Conservation (phyloP, 2,329 filamentous ascomycete genomes). For the Fusarium nanum region DNA sequence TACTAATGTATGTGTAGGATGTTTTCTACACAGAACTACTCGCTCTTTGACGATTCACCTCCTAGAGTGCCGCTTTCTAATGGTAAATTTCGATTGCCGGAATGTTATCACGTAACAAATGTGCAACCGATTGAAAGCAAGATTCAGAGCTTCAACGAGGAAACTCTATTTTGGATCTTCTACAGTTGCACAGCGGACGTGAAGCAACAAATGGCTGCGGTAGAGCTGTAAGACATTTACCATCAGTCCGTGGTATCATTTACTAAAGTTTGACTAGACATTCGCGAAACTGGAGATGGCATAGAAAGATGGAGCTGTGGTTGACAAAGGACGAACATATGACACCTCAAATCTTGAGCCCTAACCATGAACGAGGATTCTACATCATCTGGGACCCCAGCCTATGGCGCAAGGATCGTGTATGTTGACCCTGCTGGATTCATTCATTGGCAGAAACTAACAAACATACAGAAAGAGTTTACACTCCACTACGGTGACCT, state of each 20-base stretch:
- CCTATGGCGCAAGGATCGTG: conserved; percentile 72
- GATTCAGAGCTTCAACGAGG: conserved; percentile 74
- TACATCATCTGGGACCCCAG: conserved; percentile 74
- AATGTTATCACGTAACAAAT: conserved; percentile 75
- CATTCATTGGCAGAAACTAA: conserved; percentile 32
- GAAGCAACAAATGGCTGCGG: conserved; percentile 72
- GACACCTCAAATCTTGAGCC: conserved; percentile 69
- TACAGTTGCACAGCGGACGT: conserved; percentile 73
- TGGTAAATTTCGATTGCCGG: conserved; percentile 68
- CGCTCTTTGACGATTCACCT: conserved; percentile 69
- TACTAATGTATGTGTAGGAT: conserved; percentile 53
- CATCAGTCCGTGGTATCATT: background rate
- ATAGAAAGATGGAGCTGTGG: conserved; percentile 75
- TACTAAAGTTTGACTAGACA: conserved; percentile 58
- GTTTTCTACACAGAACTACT: conserved; percentile 70
- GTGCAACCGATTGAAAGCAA: conserved; percentile 74
- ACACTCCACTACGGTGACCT: conserved; percentile 71
- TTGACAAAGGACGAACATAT: conserved; percentile 75
- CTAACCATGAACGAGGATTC: conserved; percentile 71
- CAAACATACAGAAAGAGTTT: conserved; percentile 64
- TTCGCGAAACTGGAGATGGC: conserved; percentile 75
- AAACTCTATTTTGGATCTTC: conserved; percentile 77
- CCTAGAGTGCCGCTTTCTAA: conserved; percentile 64
- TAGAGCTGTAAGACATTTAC: conserved; percentile 65
- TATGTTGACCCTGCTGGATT: conserved; percentile 53